Conservation (phyloP, 2,329 filamentous ascomycete species). For the Calonectria fujianensis region DNA sequence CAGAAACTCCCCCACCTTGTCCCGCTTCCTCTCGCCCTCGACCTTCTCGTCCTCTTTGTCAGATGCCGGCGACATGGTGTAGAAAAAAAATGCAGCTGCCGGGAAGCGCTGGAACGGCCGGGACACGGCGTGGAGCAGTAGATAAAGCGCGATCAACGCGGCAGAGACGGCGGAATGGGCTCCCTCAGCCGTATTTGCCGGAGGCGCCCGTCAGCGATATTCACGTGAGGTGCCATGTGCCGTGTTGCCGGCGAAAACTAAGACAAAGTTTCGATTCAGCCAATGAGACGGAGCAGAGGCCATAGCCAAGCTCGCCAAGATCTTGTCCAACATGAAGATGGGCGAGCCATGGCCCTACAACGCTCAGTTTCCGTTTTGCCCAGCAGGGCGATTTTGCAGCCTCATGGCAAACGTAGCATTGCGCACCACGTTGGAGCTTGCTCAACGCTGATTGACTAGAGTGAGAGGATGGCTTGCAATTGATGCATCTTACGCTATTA, state of each 20-base stretch:
- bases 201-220: conserved; percentile 15
- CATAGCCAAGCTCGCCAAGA: conserved; percentile 18
- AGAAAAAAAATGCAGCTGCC: too few relatives aligned
- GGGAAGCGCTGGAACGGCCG: not conserved
- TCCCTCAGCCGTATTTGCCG: not conserved
- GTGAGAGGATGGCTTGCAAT: not conserved
- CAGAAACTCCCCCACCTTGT: conserved; percentile 59
- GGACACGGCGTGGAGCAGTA: not conserved
- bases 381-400: not conserved
- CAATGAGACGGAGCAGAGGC: conserved; percentile 1
- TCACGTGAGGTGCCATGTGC: conserved; percentile 33
- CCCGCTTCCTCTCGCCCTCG: conserved; percentile 56
- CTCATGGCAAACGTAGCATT: not conserved
- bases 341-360: not conserved
- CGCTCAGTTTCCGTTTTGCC: not conserved
- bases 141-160: not conserved
- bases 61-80: conserved; percentile 23
- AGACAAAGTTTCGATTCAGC: conserved; percentile 12
- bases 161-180: not conserved
- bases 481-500: not conserved
- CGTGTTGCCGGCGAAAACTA: conserved; percentile 22
- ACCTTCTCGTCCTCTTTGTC: conserved; percentile 33
- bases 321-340: conserved; percentile 23
- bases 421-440: not conserved
- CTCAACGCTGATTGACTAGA: not conserved